Percentiles rank a stretch among this genome's conserved stretches.
Conservation (phyloP, 2,329 filamentous ascomycete genomes). For the Cordyceps tenuipes region DNA sequence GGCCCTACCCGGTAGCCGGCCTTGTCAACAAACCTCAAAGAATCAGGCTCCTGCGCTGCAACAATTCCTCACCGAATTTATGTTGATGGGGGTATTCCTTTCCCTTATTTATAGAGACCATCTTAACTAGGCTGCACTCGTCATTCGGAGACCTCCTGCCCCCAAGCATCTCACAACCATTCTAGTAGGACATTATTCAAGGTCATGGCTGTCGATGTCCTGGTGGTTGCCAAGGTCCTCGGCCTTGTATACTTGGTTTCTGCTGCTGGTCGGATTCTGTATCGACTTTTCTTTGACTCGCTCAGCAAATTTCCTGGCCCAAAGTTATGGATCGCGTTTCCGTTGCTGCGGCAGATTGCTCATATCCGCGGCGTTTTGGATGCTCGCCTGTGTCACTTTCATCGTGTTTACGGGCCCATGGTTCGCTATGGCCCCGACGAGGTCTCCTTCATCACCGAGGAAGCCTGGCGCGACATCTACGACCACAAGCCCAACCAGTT, state of each 20-base stretch:
- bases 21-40: no score
- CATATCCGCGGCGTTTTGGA: conserved; percentile 18
- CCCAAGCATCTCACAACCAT: no score
- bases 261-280: not conserved
- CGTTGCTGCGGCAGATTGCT: conserved; percentile 9
- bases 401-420: conserved; percentile 34
- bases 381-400: conserved; percentile 24
- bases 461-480: conserved; percentile 34
- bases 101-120: no score
- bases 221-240: not conserved
- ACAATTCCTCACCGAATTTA: no score
- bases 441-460: conserved; percentile 32
- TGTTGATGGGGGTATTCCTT: no score
- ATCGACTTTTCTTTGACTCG: conserved; percentile 18
- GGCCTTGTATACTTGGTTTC: not conserved
- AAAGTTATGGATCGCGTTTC: not conserved
- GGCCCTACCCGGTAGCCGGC: no score
- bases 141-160: not conserved
- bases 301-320: conserved; percentile 25
- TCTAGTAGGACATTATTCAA: no score
- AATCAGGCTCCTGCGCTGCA: no score
- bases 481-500: conserved; percentile 18
- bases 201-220: not conserved
- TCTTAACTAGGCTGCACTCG: not conserved
- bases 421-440: conserved; percentile 40